Evolutionary conservation across 305 asterid genomes (phyloP), one percentile per base, ranked within the genome.

Genomic region (Nicotiana rustica): DNA sequence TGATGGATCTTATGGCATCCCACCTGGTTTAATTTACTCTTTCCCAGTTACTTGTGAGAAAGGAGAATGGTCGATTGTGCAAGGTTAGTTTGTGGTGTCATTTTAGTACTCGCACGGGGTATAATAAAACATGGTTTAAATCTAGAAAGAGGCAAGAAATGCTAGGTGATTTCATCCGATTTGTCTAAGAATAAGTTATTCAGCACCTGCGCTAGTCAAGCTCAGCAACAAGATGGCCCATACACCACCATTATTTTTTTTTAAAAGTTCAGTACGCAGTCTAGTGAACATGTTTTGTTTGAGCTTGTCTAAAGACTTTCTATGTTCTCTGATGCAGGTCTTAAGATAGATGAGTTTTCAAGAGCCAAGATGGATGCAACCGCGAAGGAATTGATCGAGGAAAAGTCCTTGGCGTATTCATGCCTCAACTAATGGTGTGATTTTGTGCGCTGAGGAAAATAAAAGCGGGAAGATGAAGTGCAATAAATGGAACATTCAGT

Each of bases 51-150:
- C 94, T 78, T 95, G 98, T 76, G 82, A 91, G 62, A 92, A 90
- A 36, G 99, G 97, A 86, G 91, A 92, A 73, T 94, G 99, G 99
- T 90, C 95, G 0, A 95, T 95, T 47, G 95, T 94, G 25, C 90
- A 92, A 88, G 99, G 98, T 92, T 59, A 77, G 88, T 35, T 4
- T 33, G 4, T 5, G 12, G 3, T 38, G 35, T 49, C 15, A 25
- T 49, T 41, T 8, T 41, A 41, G 49, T 41, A 41, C 49, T 41
- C 12, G 49, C 49, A 8, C 47, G 44, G 44, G 41, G 44, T 36
- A 36, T 36, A 31, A 6, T 36, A 36, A 41, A 41, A 41, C 10
- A 41, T 0, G 2, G 47, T 41, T 41, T 41, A 7, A 41, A 41
- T 41, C 47, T 9, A 41, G 10, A 0, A 14, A 19, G 12, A 18